Percentiles rank a stretch among this genome's conserved stretches.
Evolutionary conservation across 805 yeast genomes (phyloP).

Genomic region (Sugiyamaella qingdaonensis): DNA sequence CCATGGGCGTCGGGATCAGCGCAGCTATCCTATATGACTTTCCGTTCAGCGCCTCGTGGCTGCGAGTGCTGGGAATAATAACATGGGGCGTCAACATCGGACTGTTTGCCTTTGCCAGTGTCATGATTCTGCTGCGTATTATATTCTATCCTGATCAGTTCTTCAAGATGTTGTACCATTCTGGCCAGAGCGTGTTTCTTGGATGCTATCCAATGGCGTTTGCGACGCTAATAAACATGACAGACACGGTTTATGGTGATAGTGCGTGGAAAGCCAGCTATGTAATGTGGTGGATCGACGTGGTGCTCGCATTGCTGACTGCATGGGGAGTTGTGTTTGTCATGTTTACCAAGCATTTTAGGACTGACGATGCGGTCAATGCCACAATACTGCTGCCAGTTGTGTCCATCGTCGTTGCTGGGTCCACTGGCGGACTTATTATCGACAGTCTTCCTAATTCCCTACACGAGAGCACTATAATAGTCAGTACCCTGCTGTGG

Average conservation of each 20-base stretch:
- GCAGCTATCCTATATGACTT: conserved; percentile 56
- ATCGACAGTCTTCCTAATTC: conserved; percentile 41
- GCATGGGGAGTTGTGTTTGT: conserved; percentile 60
- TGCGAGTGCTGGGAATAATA: conserved; percentile 51
- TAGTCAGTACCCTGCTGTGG: conserved; percentile 59
- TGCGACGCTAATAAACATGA: conserved; percentile 58
- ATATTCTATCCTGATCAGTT: conserved; percentile 35
- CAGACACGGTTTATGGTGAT: conserved; percentile 42
- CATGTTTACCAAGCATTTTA: conserved; percentile 39
- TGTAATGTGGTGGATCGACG: conserved; percentile 72
- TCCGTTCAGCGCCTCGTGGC: conserved; percentile 63
- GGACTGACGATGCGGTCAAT: conserved; percentile 39
- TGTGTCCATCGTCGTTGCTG: conserved; percentile 74
- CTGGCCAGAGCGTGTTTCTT: conserved; percentile 54
- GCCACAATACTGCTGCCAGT: conserved; percentile 65
- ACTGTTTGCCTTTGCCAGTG: conserved; percentile 39
- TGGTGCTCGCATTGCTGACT: conserved; percentile 48
- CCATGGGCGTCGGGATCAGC: conserved; percentile 86
- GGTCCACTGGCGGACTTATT: conserved; percentile 65
- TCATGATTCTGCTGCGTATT: conserved; percentile 41
- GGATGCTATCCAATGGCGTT: conserved; percentile 83
- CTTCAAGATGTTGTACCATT: conserved; percentile 35
- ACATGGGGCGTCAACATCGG: conserved; percentile 58
- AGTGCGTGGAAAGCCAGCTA: conserved; percentile 48
- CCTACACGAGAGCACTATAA: conserved; percentile 49